Base-by-base conservation (phyloP, 169 alveolate genomes). In the Plasmodium coatneyi region DNA sequence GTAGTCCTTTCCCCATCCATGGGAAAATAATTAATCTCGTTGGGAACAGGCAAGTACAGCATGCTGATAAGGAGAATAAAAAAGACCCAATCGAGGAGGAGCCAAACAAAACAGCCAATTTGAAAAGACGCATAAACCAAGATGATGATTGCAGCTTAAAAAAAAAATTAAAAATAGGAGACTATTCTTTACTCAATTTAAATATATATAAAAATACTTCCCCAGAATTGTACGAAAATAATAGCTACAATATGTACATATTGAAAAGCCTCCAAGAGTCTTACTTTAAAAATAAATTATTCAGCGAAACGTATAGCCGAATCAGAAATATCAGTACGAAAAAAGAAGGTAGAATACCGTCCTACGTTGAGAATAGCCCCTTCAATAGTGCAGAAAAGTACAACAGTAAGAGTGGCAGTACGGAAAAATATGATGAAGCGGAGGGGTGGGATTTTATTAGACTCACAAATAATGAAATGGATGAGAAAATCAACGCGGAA, bases 221-320 rank as follows among this genome's bases (percentile, higher is more conserved):
- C 25, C 39, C 72, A 30, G 94, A 89, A 22, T 56, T 79, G 22
- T 72, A 39, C 54, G 79, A 46, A 79, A 79, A 89, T 89, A 89
- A 89, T 72, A 79, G 83, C 72, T 89, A 89, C 32, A 89, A 89
- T 72, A 70, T 90, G 32, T 89, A 89, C 82, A 60, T 89, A 79
- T 79, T 89, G 71, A 78, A 89, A 28, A 89, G 46, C 19, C 82
- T 89, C 22, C 87, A 80, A 14, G 49, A 89, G 79, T 56, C 90
- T 10, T 89, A 89, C 81, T 49, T 89, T 30, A 52, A 36, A 79
- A 60, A 79, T 46, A 89, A 89, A 56, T 60, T 89, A 52, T 66
- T 25, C 41, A 89, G 79, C 49, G 81, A n/a, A 12, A 43, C 34
- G 49, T 41, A 79, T 14, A 46, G 12, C 32, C 71, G 79, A 79